Base-by-base conservation (phyloP, 2,329 filamentous ascomycete genomes). In the Gyromitra esculenta region DNA sequence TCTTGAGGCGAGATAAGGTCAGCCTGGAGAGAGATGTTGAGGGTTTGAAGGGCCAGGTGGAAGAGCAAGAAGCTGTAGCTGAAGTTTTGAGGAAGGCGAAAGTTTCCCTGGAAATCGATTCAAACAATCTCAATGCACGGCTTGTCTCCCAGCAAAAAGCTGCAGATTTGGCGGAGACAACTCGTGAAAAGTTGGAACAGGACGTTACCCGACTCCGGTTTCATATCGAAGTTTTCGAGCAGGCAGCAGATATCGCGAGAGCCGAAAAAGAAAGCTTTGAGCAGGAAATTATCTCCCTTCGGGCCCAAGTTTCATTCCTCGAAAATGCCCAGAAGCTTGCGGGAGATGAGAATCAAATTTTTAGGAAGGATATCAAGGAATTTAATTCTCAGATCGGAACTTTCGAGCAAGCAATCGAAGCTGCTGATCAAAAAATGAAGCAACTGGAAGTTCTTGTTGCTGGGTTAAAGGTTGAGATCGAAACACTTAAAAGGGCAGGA, bases 181-280 rank as follows among this genome's bases (percentile, higher is more conserved):
- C 50, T 54, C 62, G 25, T 6, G 64, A 52, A 48, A 45, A 50
- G 45, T 70, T 75, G 8, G 41, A 69, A 60, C 59, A 18, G 25
- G 69, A 73, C 5, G 25, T 77, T 65, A 21, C 56, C 39, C 70
- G 70, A 54, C 75, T 77, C 54, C 50, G 41, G 15, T 43, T 64
- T 50, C 75, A 73, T 43, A 77, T 79, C 41, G 31, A 62, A 21
- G 45, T 31, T 21, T 57, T 79, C 45, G 48, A 79, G 37, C 65
- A 67, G 13, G 57, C 45, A 11, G 73, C 63, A 25, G 35, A 50
- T 25, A 21, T 41, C 37, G 74, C 69, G 1, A 64, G 50, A 15
- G 63, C 56, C 1, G 57, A 74, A 60, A 78, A 68, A 50, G 57
- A 71, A n/a, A 60, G 48, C 18, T 72, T 78, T 11, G 62, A 67